phyloP scores from a whole-genome alignment of 2,329 filamentous ascomycete genomes.

The Fusarium neocosmosporiellum region DNA sequence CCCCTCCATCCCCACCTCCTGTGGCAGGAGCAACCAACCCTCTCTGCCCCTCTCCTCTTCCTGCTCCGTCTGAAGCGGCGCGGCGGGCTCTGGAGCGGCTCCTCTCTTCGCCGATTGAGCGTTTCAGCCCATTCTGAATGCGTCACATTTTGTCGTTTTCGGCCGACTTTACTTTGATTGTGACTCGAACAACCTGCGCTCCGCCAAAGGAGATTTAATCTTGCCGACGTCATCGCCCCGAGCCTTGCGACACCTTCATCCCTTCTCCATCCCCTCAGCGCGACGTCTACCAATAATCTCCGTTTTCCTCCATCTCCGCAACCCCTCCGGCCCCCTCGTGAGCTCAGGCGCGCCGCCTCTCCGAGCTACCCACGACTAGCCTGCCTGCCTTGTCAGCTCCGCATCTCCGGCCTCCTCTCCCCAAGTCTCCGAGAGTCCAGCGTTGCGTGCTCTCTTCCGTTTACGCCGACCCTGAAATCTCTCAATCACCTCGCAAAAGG shows the following conservation, averaged over 20 bases:
- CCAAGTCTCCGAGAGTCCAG: neutral
- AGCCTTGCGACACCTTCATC: neutral
- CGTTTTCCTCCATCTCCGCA: neutral
- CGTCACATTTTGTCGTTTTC: constrained; percentile 30
- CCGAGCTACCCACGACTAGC: constrained; percentile 11
- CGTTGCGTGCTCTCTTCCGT: neutral
- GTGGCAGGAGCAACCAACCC: constrained; percentile 28
- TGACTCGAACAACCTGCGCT: constrained; percentile 12
- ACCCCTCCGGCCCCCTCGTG: constrained; percentile 4
- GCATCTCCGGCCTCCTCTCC: constrained; percentile 20
- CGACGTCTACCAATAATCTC: neutral
- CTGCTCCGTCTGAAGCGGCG: constrained; percentile 6
- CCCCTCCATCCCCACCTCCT: constrained; percentile 46
- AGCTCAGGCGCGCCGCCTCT: constrained; percentile 2
- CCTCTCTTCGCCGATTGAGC: constrained; percentile 3
- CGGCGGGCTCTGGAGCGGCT: constrained; percentile 22
- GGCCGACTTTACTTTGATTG: neutral
- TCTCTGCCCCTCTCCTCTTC: constrained; percentile 25
- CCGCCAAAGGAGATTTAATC: neutral
- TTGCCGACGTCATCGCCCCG: neutral
- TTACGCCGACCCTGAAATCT: neutral
- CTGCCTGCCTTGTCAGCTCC: constrained; percentile 23
- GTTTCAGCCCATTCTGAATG: constrained; percentile 12
- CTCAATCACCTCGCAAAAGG: neutral
- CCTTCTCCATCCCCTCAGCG: constrained; percentile 1